These are phyloP conservation scores for Dryadomyces sulphureus DNA, from an alignment of 2,329 filamentous ascomycete species.

Conservation along the genomic window DNA sequence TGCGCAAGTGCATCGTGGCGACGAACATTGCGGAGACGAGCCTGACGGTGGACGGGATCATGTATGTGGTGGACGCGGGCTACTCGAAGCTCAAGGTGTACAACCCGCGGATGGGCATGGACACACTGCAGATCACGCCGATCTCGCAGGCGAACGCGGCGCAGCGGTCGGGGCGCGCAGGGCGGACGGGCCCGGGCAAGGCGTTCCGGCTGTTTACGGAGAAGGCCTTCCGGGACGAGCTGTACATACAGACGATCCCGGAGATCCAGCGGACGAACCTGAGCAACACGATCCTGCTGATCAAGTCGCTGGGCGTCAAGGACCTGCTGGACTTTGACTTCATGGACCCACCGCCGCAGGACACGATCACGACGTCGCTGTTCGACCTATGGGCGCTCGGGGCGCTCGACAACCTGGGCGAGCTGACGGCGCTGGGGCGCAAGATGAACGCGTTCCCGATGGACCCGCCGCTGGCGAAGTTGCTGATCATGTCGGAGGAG, in stretches of 20 bases:
- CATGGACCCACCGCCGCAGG: constrained; percentile 96
- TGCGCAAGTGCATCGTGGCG: constrained; percentile 93
- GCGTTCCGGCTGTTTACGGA: constrained; percentile 91
- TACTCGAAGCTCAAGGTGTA: constrained; percentile 98
- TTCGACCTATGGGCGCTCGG: constrained; percentile 97
- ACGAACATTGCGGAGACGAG: constrained; percentile 98
- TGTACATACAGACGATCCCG: constrained; percentile 93
- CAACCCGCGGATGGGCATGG: constrained; percentile 98
- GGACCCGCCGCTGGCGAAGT: constrained; percentile 89
- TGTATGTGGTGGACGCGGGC: constrained; percentile 94
- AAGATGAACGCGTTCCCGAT: constrained; percentile 98
- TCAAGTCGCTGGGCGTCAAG: constrained; percentile 89
- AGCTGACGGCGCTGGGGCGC: constrained; percentile 71
- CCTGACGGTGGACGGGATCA: constrained; percentile 95
- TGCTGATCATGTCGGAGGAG: constrained; percentile 79
- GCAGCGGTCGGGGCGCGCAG: constrained; percentile 84
- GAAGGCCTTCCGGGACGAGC: constrained; percentile 84
- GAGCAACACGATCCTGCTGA: constrained; percentile 80
- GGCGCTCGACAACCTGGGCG: constrained; percentile 83
- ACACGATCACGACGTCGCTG: constrained; percentile 91
- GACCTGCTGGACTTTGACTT: constrained; percentile 96
- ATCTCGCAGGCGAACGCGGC: constrained; percentile 94
- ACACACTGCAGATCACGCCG: constrained; percentile 92
- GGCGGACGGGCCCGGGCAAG: constrained; percentile 87
- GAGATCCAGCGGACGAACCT: constrained; percentile 96